Evolutionary conservation across 495 filamentous ascomycete genomes (phyloP).

Genomic region (Penicillium lagena): DNA sequence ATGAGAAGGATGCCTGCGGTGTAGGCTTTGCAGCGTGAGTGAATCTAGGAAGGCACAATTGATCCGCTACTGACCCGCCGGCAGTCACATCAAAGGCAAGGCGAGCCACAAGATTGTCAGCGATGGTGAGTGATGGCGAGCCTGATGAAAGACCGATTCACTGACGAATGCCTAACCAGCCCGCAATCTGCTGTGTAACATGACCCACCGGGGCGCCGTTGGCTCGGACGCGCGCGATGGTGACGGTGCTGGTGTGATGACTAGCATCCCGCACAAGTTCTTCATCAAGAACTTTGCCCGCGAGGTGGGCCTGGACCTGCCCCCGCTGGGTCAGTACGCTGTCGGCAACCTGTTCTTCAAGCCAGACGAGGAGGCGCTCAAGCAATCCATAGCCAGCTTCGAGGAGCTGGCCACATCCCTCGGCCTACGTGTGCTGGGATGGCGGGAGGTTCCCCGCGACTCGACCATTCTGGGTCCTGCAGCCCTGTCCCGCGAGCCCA

Average conservation of each 20-base stretch:
- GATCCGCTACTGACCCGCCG: neutral
- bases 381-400: slow-evolving; percentile 82
- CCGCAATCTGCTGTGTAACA: slow-evolving; percentile 94
- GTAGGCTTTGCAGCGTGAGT: slow-evolving; percentile 98
- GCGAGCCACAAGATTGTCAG: slow-evolving; percentile 98
- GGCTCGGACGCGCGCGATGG: slow-evolving; percentile 97
- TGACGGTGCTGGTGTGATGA: slow-evolving; percentile 98
- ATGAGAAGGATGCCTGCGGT: slow-evolving; percentile 99
- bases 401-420: slow-evolving; percentile 85
- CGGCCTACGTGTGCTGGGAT: slow-evolving; percentile 87
- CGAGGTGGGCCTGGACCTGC: slow-evolving; percentile 78
- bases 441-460: slow-evolving; percentile 93
- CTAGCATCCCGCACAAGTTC: slow-evolving; percentile 97
- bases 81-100: slow-evolving; percentile 93
- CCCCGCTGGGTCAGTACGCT: slow-evolving; percentile 88
- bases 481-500: slow-evolving; percentile 87
- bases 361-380: slow-evolving; percentile 79
- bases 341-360: slow-evolving; percentile 99
- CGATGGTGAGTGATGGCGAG: slow-evolving; percentile 67
- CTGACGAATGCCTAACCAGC: slow-evolving; percentile 43
- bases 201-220: slow-evolving; percentile 98
- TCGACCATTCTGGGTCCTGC: slow-evolving; percentile 90
- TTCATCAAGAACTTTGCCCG: slow-evolving; percentile 97
- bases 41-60: slow-evolving; percentile 1
- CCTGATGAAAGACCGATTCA: neutral